A percentile compares a stretch with the other conserved stretches of the same genome.
These are phyloP conservation scores for Candida chauliodis DNA, from an alignment of 805 yeast genomes.

Conservation along the genomic window DNA sequence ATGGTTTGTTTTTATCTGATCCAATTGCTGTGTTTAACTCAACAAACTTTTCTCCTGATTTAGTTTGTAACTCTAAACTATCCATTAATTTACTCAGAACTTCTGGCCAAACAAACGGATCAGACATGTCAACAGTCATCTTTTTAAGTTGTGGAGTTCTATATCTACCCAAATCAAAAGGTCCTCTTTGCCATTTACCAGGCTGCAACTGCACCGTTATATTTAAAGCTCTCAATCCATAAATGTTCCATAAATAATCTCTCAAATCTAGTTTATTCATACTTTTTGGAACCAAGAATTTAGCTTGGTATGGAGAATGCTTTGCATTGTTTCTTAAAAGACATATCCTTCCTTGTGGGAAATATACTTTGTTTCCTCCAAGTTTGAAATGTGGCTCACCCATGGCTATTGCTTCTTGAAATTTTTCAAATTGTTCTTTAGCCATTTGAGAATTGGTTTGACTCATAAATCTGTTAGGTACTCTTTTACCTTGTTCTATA, in stretches of 20 bases:
- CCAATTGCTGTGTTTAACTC: constrained; percentile 53
- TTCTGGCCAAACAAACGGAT: constrained; percentile 95
- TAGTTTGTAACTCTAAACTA: constrained; percentile 33
- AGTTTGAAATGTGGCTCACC: constrained; percentile 71
- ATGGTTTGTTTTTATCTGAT: constrained; percentile 66
- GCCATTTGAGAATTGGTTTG: constrained; percentile 31
- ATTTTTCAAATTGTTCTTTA: constrained; percentile 34
- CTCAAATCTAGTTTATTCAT: constrained; percentile 93
- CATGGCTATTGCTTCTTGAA: constrained; percentile 49
- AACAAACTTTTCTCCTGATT: constrained; percentile 46
- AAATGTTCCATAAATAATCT: constrained; percentile 87
- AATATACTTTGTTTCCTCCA: constrained; percentile 73
- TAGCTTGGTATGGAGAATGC: constrained; percentile 96
- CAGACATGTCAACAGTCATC: constrained; percentile 94
- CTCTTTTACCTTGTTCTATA: constrained; percentile 36
- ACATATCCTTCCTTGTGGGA: constrained; percentile 82
- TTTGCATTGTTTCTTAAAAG: constrained; percentile 90
- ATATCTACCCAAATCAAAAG: constrained; percentile 61
- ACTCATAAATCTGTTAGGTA: constrained; percentile 37
- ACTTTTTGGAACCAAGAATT: constrained; percentile 88
- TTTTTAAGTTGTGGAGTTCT: constrained; percentile 82
- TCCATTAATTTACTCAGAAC: constrained; percentile 34
- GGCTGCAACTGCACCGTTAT: constrained; percentile 83
- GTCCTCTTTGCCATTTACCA: constrained; percentile 55
- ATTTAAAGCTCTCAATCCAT: constrained; percentile 85